phyloP scores from a whole-genome alignment of 2,329 filamentous ascomycete species.

The Rhynchosporium graminicola region DNA sequence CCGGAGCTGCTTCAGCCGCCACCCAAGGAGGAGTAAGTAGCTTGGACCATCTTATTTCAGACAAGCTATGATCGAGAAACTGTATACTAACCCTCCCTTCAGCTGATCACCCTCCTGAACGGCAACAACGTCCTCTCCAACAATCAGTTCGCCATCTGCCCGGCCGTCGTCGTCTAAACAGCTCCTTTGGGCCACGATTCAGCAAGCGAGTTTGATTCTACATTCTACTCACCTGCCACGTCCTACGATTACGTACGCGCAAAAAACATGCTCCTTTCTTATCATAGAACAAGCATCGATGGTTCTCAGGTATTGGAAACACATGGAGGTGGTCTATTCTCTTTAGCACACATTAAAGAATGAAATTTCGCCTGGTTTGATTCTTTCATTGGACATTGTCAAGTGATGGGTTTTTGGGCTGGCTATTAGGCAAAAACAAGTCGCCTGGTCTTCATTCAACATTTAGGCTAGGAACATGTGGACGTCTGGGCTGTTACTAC shows the following conservation, averaged over 20 bases:
- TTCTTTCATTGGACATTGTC: neutral
- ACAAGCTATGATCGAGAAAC: neutral
- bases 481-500: neutral
- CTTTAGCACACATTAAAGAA: too few species aligned
- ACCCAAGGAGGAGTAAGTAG: neutral
- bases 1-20: neutral
- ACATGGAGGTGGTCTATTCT: too few species aligned
- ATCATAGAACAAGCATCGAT: neutral
- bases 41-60: neutral
- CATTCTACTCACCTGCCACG: neutral
- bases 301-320: neutral
- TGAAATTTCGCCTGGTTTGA: neutral
- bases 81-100: neutral
- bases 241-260: neutral
- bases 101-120: constrained; percentile 14
- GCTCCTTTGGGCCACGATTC: neutral
- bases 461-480: constrained; percentile 3
- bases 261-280: neutral
- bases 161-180: constrained; percentile 15
- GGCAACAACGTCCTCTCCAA: constrained; percentile 18
- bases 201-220: neutral
- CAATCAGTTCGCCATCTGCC: constrained; percentile 21
- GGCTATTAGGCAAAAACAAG: neutral
- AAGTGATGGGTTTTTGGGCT: neutral
- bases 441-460: constrained; percentile 2